phyloP scores from a whole-genome alignment of 1,139 yeast species.

The Pichia inconspicua region DNA sequence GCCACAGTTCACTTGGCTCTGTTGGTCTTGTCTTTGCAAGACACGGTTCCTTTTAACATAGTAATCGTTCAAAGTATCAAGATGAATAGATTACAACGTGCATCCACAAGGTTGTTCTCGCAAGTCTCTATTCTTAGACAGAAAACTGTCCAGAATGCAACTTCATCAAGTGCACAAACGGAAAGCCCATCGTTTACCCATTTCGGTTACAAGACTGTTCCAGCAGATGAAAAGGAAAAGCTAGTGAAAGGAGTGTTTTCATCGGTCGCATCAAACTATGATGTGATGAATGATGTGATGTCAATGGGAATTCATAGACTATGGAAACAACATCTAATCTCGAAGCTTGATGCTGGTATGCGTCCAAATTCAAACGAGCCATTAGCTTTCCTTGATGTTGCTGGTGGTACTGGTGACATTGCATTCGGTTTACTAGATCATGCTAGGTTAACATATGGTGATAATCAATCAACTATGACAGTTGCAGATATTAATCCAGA shows the following conservation, averaged over 20 bases:
- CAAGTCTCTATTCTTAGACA: background rate
- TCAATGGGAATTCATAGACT: slow-evolving; percentile 88
- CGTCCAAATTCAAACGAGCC: slow-evolving; percentile 73
- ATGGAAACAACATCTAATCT: slow-evolving; percentile 90
- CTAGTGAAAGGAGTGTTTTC: slow-evolving; percentile 86
- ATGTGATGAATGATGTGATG: slow-evolving; percentile 97
- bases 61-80: background rate
- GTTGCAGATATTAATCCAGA: slow-evolving; percentile 93
- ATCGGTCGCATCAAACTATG: slow-evolving; percentile 90
- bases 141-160: background rate
- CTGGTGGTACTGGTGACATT: slow-evolving; percentile 98
- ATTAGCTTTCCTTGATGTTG: slow-evolving; percentile 85
- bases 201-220: slow-evolving; percentile 85
- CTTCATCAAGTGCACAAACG: background rate
- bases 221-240: slow-evolving; percentile 73
- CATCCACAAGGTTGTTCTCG: slow-evolving; percentile 3
- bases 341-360: slow-evolving; percentile 86
- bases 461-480: slow-evolving; percentile 71
- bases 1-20: too few relatives aligned
- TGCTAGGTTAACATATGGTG: slow-evolving; percentile 74
- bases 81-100: background rate
- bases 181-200: slow-evolving; percentile 45
- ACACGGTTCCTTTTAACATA: too few relatives aligned
- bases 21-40: too few relatives aligned
- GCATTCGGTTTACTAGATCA: slow-evolving; percentile 93